Conservation (phyloP, 768 basidiomycete genomes). For the Collybia mongolica region DNA sequence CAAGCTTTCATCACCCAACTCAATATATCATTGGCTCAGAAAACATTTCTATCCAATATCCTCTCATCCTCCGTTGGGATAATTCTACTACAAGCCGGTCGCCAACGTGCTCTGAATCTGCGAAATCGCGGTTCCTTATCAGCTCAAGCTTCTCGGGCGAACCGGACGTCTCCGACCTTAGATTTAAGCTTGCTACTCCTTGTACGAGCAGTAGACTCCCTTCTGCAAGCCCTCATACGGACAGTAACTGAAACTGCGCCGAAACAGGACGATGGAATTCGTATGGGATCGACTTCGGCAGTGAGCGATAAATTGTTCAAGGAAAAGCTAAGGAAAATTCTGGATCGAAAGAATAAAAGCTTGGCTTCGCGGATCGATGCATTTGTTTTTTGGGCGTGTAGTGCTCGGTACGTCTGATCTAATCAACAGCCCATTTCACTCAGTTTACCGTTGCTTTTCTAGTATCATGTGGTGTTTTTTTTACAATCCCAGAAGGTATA, state of each 20-base stretch:
- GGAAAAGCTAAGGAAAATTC: slow-evolving; percentile 11
- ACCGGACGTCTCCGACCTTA: slow-evolving; percentile 51
- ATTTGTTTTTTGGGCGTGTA: slow-evolving; percentile 74
- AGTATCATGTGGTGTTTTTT: slow-evolving; percentile 93
- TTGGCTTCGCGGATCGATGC: slow-evolving; percentile 59
- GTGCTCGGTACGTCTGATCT: slow-evolving; percentile 55
- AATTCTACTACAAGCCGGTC: slow-evolving; percentile 53
- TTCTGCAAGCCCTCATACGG: slow-evolving; percentile 51
- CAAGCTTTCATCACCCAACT: slow-evolving; percentile 14
- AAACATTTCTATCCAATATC: slow-evolving; percentile 57
- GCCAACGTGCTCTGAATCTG: slow-evolving; percentile 28
- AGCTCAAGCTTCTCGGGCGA: slow-evolving; percentile 4
- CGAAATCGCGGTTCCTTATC: slow-evolving; percentile 8
- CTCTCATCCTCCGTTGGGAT: slow-evolving; percentile 59
- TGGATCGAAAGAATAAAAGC: slow-evolving; percentile 8
- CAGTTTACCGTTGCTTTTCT: slow-evolving; percentile 1
- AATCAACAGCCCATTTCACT: slow-evolving; percentile 6
- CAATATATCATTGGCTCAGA: slow-evolving; percentile 38
- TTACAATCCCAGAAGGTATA: slow-evolving; percentile 70
- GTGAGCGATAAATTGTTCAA: slow-evolving; percentile 21
- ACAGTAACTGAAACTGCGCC: slow-evolving; percentile 15
- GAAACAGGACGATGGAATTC: neutral
- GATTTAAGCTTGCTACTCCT: slow-evolving; percentile 68
- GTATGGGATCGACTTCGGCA: slow-evolving; percentile 8
- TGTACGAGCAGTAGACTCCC: slow-evolving; percentile 67